A percentile compares a stretch with the other conserved stretches of the same genome.
Evolutionary conservation across 108 stramenopile species (phyloP).

Genomic region (Nannochloropsis salina): DNA sequence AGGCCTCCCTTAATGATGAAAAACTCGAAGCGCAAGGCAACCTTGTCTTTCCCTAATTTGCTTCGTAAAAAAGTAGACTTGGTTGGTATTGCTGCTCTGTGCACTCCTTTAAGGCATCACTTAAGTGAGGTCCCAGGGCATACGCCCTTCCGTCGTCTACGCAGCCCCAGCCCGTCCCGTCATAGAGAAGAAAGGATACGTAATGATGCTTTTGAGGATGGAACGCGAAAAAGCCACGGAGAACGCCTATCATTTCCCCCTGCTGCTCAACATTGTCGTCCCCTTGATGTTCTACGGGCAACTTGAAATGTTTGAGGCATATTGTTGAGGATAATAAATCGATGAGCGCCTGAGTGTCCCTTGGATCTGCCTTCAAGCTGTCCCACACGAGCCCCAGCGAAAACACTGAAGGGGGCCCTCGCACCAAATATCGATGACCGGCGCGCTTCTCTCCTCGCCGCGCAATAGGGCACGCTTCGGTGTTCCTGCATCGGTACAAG

Average conservation of each 20-base stretch:
- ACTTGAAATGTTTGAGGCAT: neutral
- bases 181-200: neutral
- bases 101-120: neutral
- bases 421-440: neutral
- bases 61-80: conserved; percentile 7
- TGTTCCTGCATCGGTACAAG: neutral
- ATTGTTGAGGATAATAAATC: neutral
- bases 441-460: conserved; percentile 4
- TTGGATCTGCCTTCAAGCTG: neutral
- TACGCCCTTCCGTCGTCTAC: neutral
- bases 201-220: conserved; percentile 17
- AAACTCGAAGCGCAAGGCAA: neutral
- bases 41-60: neutral
- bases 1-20: neutral
- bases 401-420: neutral
- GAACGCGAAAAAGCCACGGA: neutral
- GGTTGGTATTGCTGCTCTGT: neutral
- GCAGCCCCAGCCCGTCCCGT: neutral
- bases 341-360: neutral
- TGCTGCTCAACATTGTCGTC: neutral
- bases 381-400: neutral
- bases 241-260: neutral
- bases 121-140: neutral
- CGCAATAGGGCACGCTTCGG: neutral
- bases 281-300: neutral